phyloP scores from a whole-genome alignment of 805 yeast genomes.

The Barnettozyma siamensis region DNA sequence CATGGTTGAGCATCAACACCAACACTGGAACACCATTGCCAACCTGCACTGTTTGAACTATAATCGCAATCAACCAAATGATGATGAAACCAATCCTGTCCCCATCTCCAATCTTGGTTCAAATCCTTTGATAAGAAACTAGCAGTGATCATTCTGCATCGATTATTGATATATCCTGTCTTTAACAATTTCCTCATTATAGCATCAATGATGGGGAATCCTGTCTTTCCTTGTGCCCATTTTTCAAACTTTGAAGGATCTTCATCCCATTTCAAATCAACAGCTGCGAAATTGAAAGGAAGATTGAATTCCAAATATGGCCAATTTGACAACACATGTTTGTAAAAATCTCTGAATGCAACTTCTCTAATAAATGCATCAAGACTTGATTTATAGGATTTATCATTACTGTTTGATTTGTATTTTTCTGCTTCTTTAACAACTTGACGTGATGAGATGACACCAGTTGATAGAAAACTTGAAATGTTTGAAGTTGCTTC shows the following conservation, averaged over 20 bases:
- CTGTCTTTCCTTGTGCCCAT: constrained; percentile 52
- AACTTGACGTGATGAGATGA: constrained; percentile 37
- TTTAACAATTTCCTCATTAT: constrained; percentile 45
- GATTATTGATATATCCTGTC: constrained; percentile 50
- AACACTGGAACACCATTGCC: constrained; percentile 49
- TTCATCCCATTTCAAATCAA: constrained; percentile 39
- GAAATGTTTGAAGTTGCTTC: constrained; percentile 36
- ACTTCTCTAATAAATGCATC: constrained; percentile 47
- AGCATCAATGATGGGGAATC: constrained; percentile 54
- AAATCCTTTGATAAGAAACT: constrained; percentile 46
- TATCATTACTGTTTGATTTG: constrained; percentile 13
- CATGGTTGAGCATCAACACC: constrained; percentile 55
- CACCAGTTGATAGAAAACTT: constrained; percentile 41
- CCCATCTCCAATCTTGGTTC: constrained; percentile 49
- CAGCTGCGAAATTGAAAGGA: constrained; percentile 41
- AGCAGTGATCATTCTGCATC: constrained; percentile 50
- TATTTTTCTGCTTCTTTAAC: constrained; percentile 22
- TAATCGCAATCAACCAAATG: constrained; percentile 47
- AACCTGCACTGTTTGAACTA: constrained; percentile 51
- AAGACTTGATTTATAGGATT: constrained; percentile 29
- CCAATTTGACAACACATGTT: constrained; percentile 42
- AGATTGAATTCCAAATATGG: constrained; percentile 46
- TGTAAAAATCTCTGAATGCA: constrained; percentile 55
- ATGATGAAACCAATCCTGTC: constrained; percentile 45
- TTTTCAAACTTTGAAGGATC: constrained; percentile 35